Percentiles rank a stretch among this genome's conserved stretches.
phyloP scores from a whole-genome alignment of 176 grass and related monocot genomes.

The Musa beccarii region DNA sequence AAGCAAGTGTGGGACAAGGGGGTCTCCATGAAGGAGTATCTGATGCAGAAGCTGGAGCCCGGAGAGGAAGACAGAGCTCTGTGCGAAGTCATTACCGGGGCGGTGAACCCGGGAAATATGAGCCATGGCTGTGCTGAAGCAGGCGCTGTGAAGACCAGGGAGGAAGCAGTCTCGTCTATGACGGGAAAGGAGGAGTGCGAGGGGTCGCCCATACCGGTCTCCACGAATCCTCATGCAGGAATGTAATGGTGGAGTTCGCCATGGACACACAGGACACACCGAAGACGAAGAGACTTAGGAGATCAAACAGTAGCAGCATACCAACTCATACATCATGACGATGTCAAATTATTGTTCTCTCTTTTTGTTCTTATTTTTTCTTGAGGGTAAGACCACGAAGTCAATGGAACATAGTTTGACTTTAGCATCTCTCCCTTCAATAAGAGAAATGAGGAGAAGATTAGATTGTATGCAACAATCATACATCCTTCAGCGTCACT shows the following conservation, averaged over 20 bases:
- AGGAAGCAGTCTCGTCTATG: background rate
- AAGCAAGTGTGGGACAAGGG: constrained; percentile 40
- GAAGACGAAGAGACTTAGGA: background rate
- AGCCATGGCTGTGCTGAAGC: background rate
- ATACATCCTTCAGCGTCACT: no score
- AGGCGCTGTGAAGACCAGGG: background rate
- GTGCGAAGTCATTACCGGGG: constrained; percentile 23
- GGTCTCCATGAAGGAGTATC: constrained; percentile 39
- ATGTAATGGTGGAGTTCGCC: background rate
- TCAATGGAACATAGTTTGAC: no score
- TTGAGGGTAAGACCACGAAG: no score
- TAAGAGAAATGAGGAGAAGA: no score
- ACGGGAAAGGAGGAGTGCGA: background rate
- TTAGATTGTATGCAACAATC: no score
- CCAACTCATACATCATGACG: no score
- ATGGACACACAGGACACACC: background rate
- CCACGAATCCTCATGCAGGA: background rate
- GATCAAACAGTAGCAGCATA: background rate
- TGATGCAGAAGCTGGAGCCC: constrained; percentile 60
- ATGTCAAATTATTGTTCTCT: no score
- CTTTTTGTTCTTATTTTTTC: no score
- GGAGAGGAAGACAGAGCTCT: constrained; percentile 56
- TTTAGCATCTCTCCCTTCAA: no score
- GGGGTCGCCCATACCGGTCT: background rate
- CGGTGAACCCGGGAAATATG: background rate